Evolutionary conservation across 352 stramenopile species (phyloP).

Genomic region (Pythium insidiosum): DNA sequence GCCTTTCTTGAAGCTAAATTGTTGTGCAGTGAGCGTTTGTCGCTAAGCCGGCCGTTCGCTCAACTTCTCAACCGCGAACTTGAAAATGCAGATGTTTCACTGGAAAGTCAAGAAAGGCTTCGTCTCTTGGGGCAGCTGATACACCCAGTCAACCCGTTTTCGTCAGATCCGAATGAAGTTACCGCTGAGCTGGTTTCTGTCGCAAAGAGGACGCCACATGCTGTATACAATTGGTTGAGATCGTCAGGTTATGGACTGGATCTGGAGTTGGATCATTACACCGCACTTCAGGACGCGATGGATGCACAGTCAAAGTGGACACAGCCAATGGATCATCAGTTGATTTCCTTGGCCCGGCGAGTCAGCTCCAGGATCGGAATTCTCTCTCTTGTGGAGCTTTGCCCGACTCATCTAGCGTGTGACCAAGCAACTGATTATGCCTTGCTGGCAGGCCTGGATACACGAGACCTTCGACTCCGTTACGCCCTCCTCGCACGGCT

Average conservation of each 20-base stretch:
- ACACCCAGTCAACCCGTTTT: too few species aligned
- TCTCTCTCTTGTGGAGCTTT: slow-evolving; percentile 51
- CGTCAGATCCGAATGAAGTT: too few species aligned
- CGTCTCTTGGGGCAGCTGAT: too few species aligned
- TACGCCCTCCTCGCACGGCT: slow-evolving; percentile 51
- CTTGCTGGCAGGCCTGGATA: slow-evolving; percentile 30
- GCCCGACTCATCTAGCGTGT: slow-evolving; percentile 43
- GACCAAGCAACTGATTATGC: slow-evolving; percentile 23
- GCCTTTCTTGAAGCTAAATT: too few species aligned
- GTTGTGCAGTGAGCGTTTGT: too few species aligned
- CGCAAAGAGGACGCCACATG: too few species aligned
- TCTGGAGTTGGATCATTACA: slow-evolving; percentile 42
- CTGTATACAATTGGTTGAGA: too few species aligned
- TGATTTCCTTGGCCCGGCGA: slow-evolving; percentile 36
- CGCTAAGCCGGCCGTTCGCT: too few species aligned
- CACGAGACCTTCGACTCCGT: slow-evolving; percentile 46
- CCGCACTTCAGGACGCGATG: slow-evolving; percentile 27
- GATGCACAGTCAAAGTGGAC: slow-evolving; percentile 57
- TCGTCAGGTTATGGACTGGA: slow-evolving; percentile 55
- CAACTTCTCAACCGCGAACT: too few species aligned
- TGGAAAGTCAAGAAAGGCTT: too few species aligned
- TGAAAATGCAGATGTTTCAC: too few species aligned
- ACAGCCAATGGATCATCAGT: slow-evolving; percentile 62
- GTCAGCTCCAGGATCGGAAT: slow-evolving; percentile 45
- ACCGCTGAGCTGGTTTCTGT: too few species aligned